Percentiles rank a stretch among this genome's conserved stretches.
Conservation (phyloP, 352 stramenopile genomes). For the Phytophthora uliginosa region DNA sequence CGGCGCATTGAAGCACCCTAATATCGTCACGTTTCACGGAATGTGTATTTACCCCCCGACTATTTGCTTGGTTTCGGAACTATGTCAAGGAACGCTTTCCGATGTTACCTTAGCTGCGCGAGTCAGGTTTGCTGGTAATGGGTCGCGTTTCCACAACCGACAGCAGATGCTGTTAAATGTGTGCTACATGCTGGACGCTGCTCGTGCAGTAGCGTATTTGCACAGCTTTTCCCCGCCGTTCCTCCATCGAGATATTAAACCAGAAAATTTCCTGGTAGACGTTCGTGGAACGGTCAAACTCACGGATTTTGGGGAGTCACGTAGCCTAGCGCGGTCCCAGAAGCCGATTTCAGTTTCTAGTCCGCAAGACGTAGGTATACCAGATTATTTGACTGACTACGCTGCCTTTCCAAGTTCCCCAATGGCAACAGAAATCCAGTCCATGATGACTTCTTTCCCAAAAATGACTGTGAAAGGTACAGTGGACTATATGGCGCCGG, state of each 20-base stretch:
- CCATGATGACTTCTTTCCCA: constrained; percentile 14
- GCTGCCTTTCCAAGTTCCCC: constrained; percentile 18
- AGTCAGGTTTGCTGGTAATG: constrained; percentile 10
- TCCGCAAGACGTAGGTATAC: background rate
- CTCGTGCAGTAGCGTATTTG: constrained; percentile 71
- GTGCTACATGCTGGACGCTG: constrained; percentile 74
- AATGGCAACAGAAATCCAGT: constrained; percentile 12
- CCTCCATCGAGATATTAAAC: constrained; percentile 80
- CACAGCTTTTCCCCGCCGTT: constrained; percentile 83
- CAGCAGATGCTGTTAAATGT: constrained; percentile 73
- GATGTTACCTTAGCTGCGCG: constrained; percentile 37
- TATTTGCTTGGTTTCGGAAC: constrained; percentile 79
- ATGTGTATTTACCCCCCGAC: constrained; percentile 82
- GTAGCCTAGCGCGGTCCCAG: constrained; percentile 33
- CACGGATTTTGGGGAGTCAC: constrained; percentile 82
- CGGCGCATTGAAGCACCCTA: constrained; percentile 63
- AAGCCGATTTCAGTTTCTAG: background rate
- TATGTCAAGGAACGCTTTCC: constrained; percentile 74
- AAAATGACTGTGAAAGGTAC: constrained; percentile 79
- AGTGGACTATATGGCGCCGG: constrained; percentile 84
- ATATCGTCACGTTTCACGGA: constrained; percentile 60
- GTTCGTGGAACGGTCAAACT: constrained; percentile 73
- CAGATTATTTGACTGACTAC: constrained; percentile 14
- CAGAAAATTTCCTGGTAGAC: constrained; percentile 85
- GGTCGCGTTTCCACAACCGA: constrained; percentile 10